Conservation (phyloP, 2,329 filamentous ascomycete species). For the Juglanconis juglandina region DNA sequence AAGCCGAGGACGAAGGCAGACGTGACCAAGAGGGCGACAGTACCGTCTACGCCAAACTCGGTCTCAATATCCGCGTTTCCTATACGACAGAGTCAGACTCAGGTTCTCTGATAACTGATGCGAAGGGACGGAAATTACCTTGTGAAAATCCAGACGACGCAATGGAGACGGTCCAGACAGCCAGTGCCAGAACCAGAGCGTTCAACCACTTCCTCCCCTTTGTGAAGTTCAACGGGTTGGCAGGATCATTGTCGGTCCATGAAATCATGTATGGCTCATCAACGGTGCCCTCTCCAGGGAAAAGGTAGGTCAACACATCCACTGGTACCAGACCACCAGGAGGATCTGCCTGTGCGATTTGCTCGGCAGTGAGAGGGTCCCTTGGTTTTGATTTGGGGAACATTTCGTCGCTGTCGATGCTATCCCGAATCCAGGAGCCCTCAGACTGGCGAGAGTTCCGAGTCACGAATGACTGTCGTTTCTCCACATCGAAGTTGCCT, state of each 20-base stretch:
- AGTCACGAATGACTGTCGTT: slow-evolving; percentile 17
- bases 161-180: slow-evolving; percentile 40
- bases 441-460: slow-evolving; percentile 8
- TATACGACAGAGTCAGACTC: slow-evolving; percentile 18
- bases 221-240: slow-evolving; percentile 39
- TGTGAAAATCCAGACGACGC: slow-evolving; percentile 36
- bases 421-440: slow-evolving; percentile 15
- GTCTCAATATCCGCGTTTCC: slow-evolving; percentile 34
- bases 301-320: slow-evolving; percentile 33
- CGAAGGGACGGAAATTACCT: slow-evolving; percentile 22
- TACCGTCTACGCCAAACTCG: slow-evolving; percentile 35
- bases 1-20: slow-evolving; percentile 25
- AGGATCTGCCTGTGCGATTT: slow-evolving; percentile 18
- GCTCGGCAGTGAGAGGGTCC: slow-evolving; percentile 18
- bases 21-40: slow-evolving; percentile 35
- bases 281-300: slow-evolving; percentile 38
- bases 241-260: slow-evolving; percentile 43
- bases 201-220: slow-evolving; percentile 38
- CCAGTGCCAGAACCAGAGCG: slow-evolving; percentile 36
- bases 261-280: slow-evolving; percentile 43
- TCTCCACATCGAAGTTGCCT: slow-evolving; percentile 21
- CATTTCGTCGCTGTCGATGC: slow-evolving; percentile 17
- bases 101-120: not conserved
- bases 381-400: slow-evolving; percentile 13
- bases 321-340: slow-evolving; percentile 16